Evolutionary conservation across 1,284 basidiomycete genomes (phyloP), one percentile per base, ranked within the genome.

Genomic region (Rugosomyces carneus): DNA sequence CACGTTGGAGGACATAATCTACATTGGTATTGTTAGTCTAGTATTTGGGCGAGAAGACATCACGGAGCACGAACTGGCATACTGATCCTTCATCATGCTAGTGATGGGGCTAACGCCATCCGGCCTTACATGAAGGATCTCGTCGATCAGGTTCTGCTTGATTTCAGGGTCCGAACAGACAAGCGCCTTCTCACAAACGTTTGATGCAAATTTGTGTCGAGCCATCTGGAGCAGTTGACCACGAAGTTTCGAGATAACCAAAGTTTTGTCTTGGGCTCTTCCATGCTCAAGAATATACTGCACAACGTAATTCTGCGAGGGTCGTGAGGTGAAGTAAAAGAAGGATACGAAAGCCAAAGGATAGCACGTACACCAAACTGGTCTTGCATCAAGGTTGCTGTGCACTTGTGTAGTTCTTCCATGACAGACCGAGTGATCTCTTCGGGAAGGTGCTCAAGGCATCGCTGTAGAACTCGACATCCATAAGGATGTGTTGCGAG

Each of bases 121-220:
- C 34, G 72, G 69, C 49, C 75, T 76, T n/a, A 74, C 70, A 2
- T 71, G 65, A 66, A 93, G 76, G 43, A 96, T 82, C 66, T 96
- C 92, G 18, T 89, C 80, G 47, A 96, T 80, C 49, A 97, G 70
- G 26, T 69, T 63, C 16, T 75, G 75, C 44, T 87, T 80, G 50
- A 76, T 83, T 16, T 82, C 78, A 0, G 72, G 43, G 45, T 80
- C 76, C 0, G 87, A 79, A 18, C 74, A 82, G 18, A 84, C 64
- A 37, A 97, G 74, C 1, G 93, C 92, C 65, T 93, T 93, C 69
- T 99, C 96, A 61, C 92, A 89, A 15, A 99, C 96, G 59, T 99
- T 99, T 4, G 90, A 94, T 0, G 95, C 93, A 60, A 95, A 98
- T 65, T 98, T 98, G 70, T 97, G 94, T 39, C 84, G 79, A 1